Conservation (phyloP, 2,329 filamentous ascomycete species). For the Dendryphion nanum region DNA sequence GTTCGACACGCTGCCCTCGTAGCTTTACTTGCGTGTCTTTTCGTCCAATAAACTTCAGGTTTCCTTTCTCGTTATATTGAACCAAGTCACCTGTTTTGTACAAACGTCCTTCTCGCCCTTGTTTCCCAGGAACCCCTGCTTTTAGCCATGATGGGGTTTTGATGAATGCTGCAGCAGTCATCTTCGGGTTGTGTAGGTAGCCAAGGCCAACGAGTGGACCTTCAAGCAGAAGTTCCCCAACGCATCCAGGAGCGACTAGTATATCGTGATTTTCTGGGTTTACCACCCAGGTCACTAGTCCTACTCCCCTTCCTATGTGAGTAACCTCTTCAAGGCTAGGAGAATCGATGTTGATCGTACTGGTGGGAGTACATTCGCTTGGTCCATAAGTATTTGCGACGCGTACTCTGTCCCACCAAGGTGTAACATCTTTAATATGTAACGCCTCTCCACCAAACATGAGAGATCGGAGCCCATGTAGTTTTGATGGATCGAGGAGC, state of each 20-base stretch:
- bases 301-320: too few species aligned
- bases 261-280: conserved; percentile 25
- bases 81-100: conserved; percentile 45
- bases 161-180: conserved; percentile 47
- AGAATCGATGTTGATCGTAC: too few species aligned
- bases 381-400: conserved; percentile 3
- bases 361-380: conserved; percentile 1
- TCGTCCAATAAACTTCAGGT: neutral
- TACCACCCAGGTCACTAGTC: too few species aligned
- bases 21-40: neutral
- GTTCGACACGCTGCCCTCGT: conserved; percentile 8
- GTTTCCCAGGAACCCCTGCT: too few species aligned
- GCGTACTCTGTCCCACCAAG: neutral
- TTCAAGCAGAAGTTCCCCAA: conserved; percentile 54
- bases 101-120: too few species aligned
- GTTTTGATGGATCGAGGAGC: neutral
- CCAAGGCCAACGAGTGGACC: conserved; percentile 42
- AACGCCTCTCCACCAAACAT: neutral
- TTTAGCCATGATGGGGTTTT: conserved; percentile 7
- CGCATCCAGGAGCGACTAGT: conserved; percentile 11
- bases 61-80: neutral
- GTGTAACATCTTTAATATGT: too few species aligned
- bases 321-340: too few species aligned
- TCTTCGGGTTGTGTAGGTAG: conserved; percentile 10
- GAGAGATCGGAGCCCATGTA: neutral